Evolutionary conservation across 2,329 filamentous ascomycete genomes (phyloP), one percentile per base, ranked within the genome.

Genomic region (Venturia aucupariae): DNA sequence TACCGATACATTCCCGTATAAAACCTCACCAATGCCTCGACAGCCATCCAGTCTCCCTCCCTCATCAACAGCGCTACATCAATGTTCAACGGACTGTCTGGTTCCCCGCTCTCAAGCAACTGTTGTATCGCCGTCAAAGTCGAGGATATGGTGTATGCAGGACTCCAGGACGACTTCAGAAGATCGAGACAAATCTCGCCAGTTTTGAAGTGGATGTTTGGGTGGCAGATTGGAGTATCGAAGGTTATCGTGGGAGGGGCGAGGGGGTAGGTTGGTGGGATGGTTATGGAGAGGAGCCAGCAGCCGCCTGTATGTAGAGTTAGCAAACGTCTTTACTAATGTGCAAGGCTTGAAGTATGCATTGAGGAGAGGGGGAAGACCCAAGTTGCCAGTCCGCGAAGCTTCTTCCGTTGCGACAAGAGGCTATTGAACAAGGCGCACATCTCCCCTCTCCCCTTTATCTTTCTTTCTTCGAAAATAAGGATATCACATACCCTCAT

Each of bases 131-230:
- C 86, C 70, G 89, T 87, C 71, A 93, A 78, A 67, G 87, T 89
- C 71, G 88, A 84, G 42, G 88, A 83, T 24, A 97, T 82, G 48
- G 88, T 92, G 75, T 96, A 94, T 22, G 90, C 86, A 0, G 92
- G 90, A 66, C 90, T 89, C 93, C 93, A 97, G 22, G 83, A 83
- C 0, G 78, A 80, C 66, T 84, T 86, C 61, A 99, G 81, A 67
- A 97, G 82, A 73, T 97, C 94, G 35, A 97, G 85, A 75, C 94
- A 99, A 72, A 99, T 94, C 77, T 97, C 92, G 69, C 94, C 94
- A 66, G 75, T 75, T 46, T 80, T 78, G 73, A 85, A 86, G 67
- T 83, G 79, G 57, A 89, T 86, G 76, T 97, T 97, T 60, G 92
- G 87, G 78, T 96, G 92, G 71, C 90, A 89, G 68, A 95, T 86